Conservation (phyloP, 192 early-diverging fungal species). For the Lobosporangium transversale region DNA sequence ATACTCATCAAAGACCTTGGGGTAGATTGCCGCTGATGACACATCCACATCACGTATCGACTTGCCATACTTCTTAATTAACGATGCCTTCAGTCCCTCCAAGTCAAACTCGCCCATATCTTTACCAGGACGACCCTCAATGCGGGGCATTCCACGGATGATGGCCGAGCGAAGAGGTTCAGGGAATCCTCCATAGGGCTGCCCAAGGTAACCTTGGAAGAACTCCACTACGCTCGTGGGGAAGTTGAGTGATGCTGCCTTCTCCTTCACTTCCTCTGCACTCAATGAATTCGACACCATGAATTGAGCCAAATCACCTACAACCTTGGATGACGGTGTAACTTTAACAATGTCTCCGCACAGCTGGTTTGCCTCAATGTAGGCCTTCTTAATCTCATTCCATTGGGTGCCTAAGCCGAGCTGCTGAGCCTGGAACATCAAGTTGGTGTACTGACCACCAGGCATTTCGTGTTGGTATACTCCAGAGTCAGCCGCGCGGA, state of each 20-base stretch:
- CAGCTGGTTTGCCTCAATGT: conserved; percentile 88
- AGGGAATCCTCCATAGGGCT: conserved; percentile 95
- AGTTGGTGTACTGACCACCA: conserved; percentile 97
- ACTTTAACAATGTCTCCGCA: conserved; percentile 98
- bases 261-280: conserved; percentile 78
- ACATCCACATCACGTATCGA: conserved; percentile 89
- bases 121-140: conserved; percentile 89
- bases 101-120: conserved; percentile 85
- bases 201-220: conserved; percentile 95
- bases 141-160: conserved; percentile 76
- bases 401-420: conserved; percentile 93
- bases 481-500: conserved; percentile 87
- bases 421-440: conserved; percentile 97
- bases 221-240: conserved; percentile 95
- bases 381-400: conserved; percentile 94
- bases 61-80: conserved; percentile 85
- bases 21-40: conserved; percentile 90
- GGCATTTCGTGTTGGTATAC: conserved; percentile 99
- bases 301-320: conserved; percentile 98
- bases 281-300: conserved; percentile 92
- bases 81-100: conserved; percentile 70
- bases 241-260: conserved; percentile 86
- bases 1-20: conserved; percentile 92
- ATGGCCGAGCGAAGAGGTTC: conserved; percentile 88
- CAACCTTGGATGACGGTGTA: conserved; percentile 97